Base-by-base conservation (phyloP, 148 eudicot genomes). In the Linanthus parryae region DNA sequence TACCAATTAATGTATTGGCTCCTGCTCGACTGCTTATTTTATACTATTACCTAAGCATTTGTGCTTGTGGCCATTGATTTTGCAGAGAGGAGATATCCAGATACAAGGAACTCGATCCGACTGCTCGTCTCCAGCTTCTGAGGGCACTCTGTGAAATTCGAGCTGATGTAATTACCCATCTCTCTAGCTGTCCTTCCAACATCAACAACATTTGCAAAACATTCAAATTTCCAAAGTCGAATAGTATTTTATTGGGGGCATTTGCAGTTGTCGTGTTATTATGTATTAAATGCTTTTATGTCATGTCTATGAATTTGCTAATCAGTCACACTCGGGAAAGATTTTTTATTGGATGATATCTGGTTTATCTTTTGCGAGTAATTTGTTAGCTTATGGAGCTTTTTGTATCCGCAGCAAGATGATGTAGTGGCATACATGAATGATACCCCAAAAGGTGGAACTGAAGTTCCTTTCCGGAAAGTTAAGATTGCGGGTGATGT, bases 71-170 rank as follows among this genome's bases (percentile, higher is more conserved):
- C 37, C 29, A 26, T 54, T 58, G 56, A 31, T 56, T 67, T 39
- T 57, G 74, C 74, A 92, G 96, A 62, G 80, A 75, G 68, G 96
- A 87, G 74, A 72, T 87, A 61, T 61, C 74, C 27, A 63, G 48
- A 62, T 92, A 84, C 76, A 84, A 79, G 62, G 70, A 81, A 63
- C 90, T 92, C 65, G 90, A 84, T 60, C 88, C 96, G 53, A 66
- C 72, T 44, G 46, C 43, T 39, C 94, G 96, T 44, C 69, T 92
- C 34, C 48, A 53, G 51, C 79, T 92, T 70, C 64, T 92, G 40
- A 92, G 82, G 71, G 96, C 96, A 29, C 74, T 92, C 46, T 92
- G 98, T 70, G 98, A 92, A 70, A 59, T 84, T 63, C 81, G 98
- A 67, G 74, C 75, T 29, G 74, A 67, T 67, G 98, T 92, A 73